Evolutionary conservation across 257 asterid species (phyloP).

Genomic region (Perilla frutescens): DNA sequence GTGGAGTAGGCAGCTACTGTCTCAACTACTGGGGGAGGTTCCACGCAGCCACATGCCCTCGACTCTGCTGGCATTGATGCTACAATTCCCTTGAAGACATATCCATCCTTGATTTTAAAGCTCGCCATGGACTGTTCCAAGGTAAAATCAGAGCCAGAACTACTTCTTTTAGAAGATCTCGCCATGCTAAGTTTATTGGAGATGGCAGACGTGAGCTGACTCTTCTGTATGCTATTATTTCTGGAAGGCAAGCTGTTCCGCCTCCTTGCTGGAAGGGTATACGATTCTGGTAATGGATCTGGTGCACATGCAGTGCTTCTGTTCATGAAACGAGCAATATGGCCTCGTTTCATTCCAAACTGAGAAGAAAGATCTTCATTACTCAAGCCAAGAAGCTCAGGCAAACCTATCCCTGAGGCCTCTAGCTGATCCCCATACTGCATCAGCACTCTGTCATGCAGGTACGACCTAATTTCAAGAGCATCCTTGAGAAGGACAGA

Average conservation of each 20-base stretch:
- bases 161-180: constrained; percentile 44
- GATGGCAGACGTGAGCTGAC: constrained; percentile 41
- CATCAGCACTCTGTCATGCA: constrained; percentile 76
- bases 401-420: constrained; percentile 56
- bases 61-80: constrained; percentile 77
- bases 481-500: constrained; percentile 58
- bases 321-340: constrained; percentile 69
- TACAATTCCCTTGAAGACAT: constrained; percentile 71
- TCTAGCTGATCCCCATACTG: constrained; percentile 70
- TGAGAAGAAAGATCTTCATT: constrained; percentile 53
- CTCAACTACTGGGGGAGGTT: constrained; percentile 66
- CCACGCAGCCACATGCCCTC: constrained; percentile 77
- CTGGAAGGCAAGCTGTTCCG: constrained; percentile 42
- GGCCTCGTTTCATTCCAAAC: constrained; percentile 79
- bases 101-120: constrained; percentile 69
- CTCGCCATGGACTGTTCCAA: constrained; percentile 70
- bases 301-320: constrained; percentile 47
- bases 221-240: constrained; percentile 49
- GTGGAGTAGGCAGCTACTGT: constrained; percentile 71
- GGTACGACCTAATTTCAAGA: constrained; percentile 75
- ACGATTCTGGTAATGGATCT: constrained; percentile 48
- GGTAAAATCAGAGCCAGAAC: constrained; percentile 38
- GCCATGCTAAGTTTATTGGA: constrained; percentile 46
- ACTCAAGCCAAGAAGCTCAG: constrained; percentile 60
- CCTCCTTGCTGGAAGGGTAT: constrained; percentile 48